Conservation (phyloP, 2,329 filamentous ascomycete species). For the Ceratocystis harringtonii region DNA sequence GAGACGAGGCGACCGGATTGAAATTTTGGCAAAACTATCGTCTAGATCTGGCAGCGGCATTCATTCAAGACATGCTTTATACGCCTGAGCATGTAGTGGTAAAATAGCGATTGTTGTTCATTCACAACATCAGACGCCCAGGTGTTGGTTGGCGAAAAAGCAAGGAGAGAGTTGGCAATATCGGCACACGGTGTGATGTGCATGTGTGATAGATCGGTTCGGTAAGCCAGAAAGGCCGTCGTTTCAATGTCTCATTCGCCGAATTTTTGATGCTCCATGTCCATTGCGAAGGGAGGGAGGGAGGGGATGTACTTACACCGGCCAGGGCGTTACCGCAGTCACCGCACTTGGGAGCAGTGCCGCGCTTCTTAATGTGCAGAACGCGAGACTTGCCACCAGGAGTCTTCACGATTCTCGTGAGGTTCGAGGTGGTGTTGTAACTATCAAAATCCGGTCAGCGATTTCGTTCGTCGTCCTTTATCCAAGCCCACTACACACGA, state of each 20-base stretch:
- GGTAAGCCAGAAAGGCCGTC: background rate
- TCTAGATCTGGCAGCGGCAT: background rate
- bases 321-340: conserved; percentile 96
- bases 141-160: no score
- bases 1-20: background rate
- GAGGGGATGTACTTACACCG: conserved; percentile 58
- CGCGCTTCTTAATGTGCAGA: conserved; percentile 99
- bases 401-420: conserved; percentile 89
- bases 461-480: background rate
- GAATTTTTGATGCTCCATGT: conserved; percentile 18
- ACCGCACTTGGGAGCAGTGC: conserved; percentile 95
- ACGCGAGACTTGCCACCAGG: conserved; percentile 90
- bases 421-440: conserved; percentile 98
- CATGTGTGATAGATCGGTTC: background rate
- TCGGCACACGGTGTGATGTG: background rate
- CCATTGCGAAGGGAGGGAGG: conserved; percentile 11
- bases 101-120: no score
- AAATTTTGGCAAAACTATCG: background rate
- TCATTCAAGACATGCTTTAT: background rate
- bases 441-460: conserved; percentile 30
- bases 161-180: background rate
- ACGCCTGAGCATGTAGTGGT: background rate
- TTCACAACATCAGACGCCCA: no score
- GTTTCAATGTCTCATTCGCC: conserved; percentile 7
- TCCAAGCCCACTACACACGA: background rate